phyloP scores from a whole-genome alignment of 2,329 filamentous ascomycete species.

The Pseudomassariella vexata region DNA sequence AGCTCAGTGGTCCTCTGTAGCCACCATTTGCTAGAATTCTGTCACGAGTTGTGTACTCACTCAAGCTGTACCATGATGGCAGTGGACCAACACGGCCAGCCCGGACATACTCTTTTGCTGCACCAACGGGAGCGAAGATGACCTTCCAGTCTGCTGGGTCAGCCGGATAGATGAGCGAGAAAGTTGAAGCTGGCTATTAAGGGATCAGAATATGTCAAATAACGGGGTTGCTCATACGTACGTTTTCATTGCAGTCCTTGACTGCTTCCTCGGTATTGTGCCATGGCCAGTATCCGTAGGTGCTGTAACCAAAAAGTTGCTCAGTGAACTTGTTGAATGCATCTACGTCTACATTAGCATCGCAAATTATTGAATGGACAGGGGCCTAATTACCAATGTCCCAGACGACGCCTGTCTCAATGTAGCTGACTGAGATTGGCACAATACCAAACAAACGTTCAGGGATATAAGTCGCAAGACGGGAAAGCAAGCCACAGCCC shows the following conservation, averaged over 20 bases:
- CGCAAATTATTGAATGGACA: not conserved
- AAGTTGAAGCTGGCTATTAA: slow-evolving; percentile 4
- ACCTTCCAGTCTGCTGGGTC: slow-evolving; percentile 7
- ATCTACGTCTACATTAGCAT: slow-evolving; percentile 3
- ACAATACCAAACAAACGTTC: slow-evolving; percentile 5
- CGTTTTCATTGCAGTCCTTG: slow-evolving; percentile 9
- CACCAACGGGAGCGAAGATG: slow-evolving; percentile 5
- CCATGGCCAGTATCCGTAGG: slow-evolving; percentile 9
- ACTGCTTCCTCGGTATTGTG: slow-evolving; percentile 8
- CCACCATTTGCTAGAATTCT: slow-evolving; percentile 5
- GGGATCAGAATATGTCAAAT: no score
- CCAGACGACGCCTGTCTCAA: slow-evolving; percentile 5
- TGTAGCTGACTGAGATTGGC: slow-evolving; percentile 8
- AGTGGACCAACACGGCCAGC: slow-evolving; percentile 2
- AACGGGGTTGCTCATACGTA: no score
- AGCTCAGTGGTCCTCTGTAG: slow-evolving; percentile 6
- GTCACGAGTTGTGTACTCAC: slow-evolving; percentile 6
- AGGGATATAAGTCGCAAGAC: slow-evolving; percentile 7
- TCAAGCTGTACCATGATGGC: slow-evolving; percentile 7
- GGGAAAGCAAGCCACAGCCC: slow-evolving; percentile 8
- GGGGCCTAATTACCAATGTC: slow-evolving; percentile 7
- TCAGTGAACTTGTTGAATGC: slow-evolving; percentile 1
- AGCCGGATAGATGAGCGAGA: slow-evolving; percentile 7
- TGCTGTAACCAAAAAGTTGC: slow-evolving; percentile 6
- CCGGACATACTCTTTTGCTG: slow-evolving; percentile 3